Percentiles rank a stretch among this genome's conserved stretches.
Evolutionary conservation across 805 yeast species (phyloP).

Genomic region (Candida silvicultrix): DNA sequence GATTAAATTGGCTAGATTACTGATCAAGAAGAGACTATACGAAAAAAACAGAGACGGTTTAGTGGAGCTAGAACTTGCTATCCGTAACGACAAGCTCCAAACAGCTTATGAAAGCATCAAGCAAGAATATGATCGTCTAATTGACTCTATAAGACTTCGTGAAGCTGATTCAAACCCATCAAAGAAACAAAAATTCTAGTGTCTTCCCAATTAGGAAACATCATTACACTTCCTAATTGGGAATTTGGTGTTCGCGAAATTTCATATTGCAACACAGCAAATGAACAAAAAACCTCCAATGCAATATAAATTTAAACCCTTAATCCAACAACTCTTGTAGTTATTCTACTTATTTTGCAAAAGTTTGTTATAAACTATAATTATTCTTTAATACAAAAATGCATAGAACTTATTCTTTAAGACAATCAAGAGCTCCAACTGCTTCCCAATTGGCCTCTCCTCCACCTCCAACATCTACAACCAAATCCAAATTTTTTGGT

Average conservation of each 20-base stretch:
- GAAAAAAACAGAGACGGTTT: conserved; percentile 78
- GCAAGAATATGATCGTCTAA: conserved; percentile 63
- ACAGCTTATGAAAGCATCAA: conserved; percentile 65
- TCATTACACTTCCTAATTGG: background rate
- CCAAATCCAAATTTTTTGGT: conserved; percentile 72
- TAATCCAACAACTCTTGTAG: too few species aligned
- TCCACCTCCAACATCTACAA: conserved; percentile 74
- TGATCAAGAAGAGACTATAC: conserved; percentile 70
- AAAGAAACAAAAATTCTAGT: background rate
- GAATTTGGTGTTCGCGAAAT: background rate
- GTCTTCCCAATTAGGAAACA: background rate
- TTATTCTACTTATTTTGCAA: too few species aligned
- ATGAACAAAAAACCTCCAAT: too few species aligned
- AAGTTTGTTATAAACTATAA: too few species aligned
- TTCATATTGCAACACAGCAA: background rate
- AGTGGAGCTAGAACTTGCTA: conserved; percentile 52
- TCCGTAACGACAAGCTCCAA: conserved; percentile 65
- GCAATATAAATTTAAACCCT: too few species aligned
- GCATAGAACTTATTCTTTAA: conserved; percentile 83
- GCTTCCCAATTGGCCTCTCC: conserved; percentile 77
- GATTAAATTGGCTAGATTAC: conserved; percentile 34
- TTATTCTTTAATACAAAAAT: too few species aligned
- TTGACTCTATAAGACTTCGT: conserved; percentile 12
- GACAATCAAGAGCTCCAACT: conserved; percentile 75
- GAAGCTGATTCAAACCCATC: background rate